Conservation (phyloP, 805 yeast species). For the Saturnispora dispora region DNA sequence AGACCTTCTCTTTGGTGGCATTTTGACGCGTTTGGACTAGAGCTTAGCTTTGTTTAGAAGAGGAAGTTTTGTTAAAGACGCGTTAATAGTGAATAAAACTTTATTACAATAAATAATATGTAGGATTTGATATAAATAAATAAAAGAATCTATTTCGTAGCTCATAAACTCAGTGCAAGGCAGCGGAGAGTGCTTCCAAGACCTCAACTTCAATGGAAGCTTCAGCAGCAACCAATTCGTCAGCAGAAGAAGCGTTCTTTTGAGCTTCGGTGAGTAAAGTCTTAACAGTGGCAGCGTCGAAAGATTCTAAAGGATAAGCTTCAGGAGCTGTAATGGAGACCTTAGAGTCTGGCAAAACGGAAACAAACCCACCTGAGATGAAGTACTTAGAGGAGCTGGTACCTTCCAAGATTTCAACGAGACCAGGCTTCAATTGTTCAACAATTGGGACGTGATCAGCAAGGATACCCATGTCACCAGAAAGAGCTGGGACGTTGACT, state of each 20-base stretch:
- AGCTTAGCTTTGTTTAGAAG: neutral
- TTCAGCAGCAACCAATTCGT: conserved; percentile 84
- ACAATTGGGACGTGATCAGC: conserved; percentile 97
- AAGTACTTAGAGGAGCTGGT: conserved; percentile 71
- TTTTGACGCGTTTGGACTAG: neutral
- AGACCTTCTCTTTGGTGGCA: neutral
- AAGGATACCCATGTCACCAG: conserved; percentile 94
- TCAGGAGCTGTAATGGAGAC: conserved; percentile 89
- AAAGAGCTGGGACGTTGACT: conserved; percentile 91
- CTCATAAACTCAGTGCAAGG: conserved; percentile 29
- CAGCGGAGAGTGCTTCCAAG: conserved; percentile 82
- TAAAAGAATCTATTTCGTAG: conserved; percentile 1
- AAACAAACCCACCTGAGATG: conserved; percentile 93
- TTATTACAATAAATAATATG: conserved; percentile 1
- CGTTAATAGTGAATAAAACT: neutral
- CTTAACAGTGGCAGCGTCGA: conserved; percentile 73
- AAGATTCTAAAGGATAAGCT: conserved; percentile 85
- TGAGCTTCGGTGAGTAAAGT: conserved; percentile 85
- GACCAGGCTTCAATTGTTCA: conserved; percentile 94
- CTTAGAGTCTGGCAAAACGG: conserved; percentile 90
- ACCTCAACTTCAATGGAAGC: conserved; percentile 95
- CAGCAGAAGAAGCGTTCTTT: conserved; percentile 77
- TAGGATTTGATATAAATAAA: conserved; percentile 1
- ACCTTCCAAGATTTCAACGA: conserved; percentile 82
- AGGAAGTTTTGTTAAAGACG: neutral